These are phyloP conservation scores for Solanum etuberosum DNA, from an alignment of 257 asterid species.

Conservation along the genomic window DNA sequence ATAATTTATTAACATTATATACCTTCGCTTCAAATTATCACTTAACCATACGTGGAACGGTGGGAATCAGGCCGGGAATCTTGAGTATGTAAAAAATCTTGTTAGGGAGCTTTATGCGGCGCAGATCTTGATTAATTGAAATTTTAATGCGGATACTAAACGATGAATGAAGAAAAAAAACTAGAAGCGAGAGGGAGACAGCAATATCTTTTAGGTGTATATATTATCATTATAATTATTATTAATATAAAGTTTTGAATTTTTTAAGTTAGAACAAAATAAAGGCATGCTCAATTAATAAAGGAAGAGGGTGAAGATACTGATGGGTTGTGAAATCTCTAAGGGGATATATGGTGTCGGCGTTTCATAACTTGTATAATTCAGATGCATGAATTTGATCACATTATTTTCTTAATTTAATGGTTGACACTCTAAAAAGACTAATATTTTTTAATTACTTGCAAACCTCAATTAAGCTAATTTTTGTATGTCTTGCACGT, in stretches of 20 bases:
- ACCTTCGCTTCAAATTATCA: not conserved
- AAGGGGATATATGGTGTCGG: not conserved
- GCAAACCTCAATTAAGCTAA: not conserved
- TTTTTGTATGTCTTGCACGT: not conserved
- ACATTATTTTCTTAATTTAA: not conserved
- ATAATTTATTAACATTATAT: not conserved
- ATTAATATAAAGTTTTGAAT: not conserved
- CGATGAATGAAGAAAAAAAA: not conserved
- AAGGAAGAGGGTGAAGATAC: slow-evolving; percentile 2
- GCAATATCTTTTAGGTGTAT: not conserved
- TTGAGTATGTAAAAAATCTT: not conserved
- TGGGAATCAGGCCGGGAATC: not conserved
- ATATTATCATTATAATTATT: not conserved
- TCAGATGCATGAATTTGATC: slow-evolving; percentile 9
- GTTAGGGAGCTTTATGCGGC: rapidly evolving
- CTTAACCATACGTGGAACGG: not conserved
- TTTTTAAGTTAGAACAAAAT: not conserved
- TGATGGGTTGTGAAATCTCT: slow-evolving; percentile 12
- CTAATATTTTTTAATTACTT: not conserved
- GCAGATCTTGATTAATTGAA: not conserved
- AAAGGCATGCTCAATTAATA: not conserved
- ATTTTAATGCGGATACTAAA: not conserved
- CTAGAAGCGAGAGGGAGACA: not conserved
- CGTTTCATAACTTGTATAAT: not conserved
- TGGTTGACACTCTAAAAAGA: not conserved